Base-by-base conservation (phyloP, 75 land plant species). In the Adiantum capillusveneris region DNA sequence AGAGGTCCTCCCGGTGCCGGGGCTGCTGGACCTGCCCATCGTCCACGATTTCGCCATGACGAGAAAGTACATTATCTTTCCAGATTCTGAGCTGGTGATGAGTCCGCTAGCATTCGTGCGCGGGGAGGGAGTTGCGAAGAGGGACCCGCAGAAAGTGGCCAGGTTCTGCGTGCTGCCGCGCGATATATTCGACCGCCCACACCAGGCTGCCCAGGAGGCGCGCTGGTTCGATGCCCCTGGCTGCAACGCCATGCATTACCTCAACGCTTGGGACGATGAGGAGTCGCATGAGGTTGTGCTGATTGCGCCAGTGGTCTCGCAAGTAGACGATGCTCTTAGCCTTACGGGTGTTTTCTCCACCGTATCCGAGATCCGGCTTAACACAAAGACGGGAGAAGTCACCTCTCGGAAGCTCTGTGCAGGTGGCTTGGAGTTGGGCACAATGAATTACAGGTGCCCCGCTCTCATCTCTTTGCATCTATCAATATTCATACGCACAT, bases 201-300 rank as follows among this genome's bases (percentile, higher is more conserved):
- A 69, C n/a, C 79, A 84, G 34, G 51, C 73, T 0, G 53, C 50
- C 25, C 62, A 81, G 67, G 64, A 64, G 22, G 50, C 50, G 17
- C 50, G 17, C 13, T 91, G 88, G 93, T 65, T 87, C 29, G 86
- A 91, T 0, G 75, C 75, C 2, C 82, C 88, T 1, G 86, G 84
- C 28, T 75, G 74, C 63, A 80, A 79, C 63, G 68, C 68, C 29
- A 58, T 87, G 18, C 97, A 91, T 43, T 57, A 68, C 16, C 27
- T 81, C 27, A 92, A 92, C 50, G 97, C 87, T 0, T 92, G 97
- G 97, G 95, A 92, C 11, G 94, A 80, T 13, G 84, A 70, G 29
- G 68, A 75, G 0, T n/a, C n/a, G n/a, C n/a, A n/a, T n/a, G 44
- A 67, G 12, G 37, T 91, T 2, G 80, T 84, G 1, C 7, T 91